Evolutionary conservation across 2,329 filamentous ascomycete species (phyloP), one percentile per base, ranked within the genome.

Genomic region (Hypoxylon sp.): DNA sequence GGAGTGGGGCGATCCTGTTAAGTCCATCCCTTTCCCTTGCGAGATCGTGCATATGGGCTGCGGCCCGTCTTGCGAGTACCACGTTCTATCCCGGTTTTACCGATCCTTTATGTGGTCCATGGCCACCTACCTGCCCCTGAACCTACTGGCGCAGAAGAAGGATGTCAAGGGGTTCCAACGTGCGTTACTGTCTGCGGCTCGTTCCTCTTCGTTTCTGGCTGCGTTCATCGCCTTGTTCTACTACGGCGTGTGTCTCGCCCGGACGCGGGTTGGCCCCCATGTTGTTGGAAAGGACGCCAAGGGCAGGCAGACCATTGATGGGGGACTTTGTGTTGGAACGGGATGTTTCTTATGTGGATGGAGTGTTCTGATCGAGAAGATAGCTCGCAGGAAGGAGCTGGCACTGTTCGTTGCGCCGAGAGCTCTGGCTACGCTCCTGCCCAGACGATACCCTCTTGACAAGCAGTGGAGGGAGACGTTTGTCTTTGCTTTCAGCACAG

Each of bases 31-130:
- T 0, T 87, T 93, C 51, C 90, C 90, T 1, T 96, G 91, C 71
- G 86, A 91, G 68, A 77, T 95, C 58, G 89, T 94, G 2, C 91
- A 96, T 72, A 90, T 91, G 84, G 88, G 88, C 45, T 79, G 78
- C 55, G 88, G 89, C 2, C 78, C 83, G 1, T 90, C 77, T 47
- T 91, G 90, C 70, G 90, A 95, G 68, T 78, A 78, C 57, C 89
- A 95, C 67, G 88, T 87, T 2, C 52, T 87, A 15, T 80, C 78
- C 51, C 82, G 90, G 25, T 89, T 93, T 69, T 71, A 70, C 43
- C 79, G 81, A 43, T 86, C 87, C 2, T 93, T 89, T 78, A 78
- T 77, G 51, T 91, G 89, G 78, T 84, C 89, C 27, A 84, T 90
- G 73, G 79, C 80, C 26, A 91, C 88, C 12, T 93, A 95, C 65